These are phyloP conservation scores for Monotropa hypopitys DNA, from an alignment of 179 eudicot genomes.

Conservation along the genomic window DNA sequence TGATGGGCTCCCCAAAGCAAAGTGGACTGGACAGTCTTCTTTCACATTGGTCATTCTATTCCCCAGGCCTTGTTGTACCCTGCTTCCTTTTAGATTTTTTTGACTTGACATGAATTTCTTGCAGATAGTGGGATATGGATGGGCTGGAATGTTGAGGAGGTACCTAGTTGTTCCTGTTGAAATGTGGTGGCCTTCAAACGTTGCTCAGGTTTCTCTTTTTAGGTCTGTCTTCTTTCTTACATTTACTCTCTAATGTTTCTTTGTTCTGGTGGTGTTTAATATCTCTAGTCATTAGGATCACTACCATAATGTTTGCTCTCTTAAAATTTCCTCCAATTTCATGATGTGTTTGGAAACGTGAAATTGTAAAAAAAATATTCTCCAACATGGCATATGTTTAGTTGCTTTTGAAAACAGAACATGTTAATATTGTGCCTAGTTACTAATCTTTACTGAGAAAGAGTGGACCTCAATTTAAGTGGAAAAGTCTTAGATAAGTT, in stretches of 20 bases:
- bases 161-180: conserved; percentile 89
- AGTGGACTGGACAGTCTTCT: background rate
- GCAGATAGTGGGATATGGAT: conserved; percentile 90
- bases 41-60: background rate
- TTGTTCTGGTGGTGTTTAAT: background rate
- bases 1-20: background rate
- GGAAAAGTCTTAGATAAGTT: background rate
- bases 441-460: background rate
- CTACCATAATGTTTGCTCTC: background rate
- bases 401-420: background rate
- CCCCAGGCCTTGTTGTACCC: background rate
- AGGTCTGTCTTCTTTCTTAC: conserved; percentile 30
- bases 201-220: conserved; percentile 92
- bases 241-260: background rate
- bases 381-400: background rate
- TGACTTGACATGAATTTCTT: conserved; percentile 2
- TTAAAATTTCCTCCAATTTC: background rate
- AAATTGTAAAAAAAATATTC: background rate
- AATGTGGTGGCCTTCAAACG: conserved; percentile 99
- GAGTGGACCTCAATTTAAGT: background rate
- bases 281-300: background rate
- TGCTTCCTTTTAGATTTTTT: background rate
- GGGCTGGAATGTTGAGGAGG: conserved; percentile 90
- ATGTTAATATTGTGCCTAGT: background rate
- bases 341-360: background rate